Evolutionary conservation across 306 rosid genomes (phyloP), one percentile per base, ranked within the genome.

Genomic region (Dryas octopetala): DNA sequence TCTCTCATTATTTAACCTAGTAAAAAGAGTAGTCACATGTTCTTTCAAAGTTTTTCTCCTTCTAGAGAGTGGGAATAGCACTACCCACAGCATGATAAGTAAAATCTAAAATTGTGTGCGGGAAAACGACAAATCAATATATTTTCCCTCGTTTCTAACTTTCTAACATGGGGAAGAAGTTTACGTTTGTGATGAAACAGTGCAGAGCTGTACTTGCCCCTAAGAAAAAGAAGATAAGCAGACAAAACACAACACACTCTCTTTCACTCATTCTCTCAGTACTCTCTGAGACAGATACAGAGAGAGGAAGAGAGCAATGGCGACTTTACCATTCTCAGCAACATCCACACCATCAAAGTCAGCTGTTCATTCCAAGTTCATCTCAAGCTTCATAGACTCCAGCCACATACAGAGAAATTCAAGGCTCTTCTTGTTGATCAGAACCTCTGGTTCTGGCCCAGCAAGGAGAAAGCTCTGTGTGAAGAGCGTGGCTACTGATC

Each of bases 301-400:
- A 68, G 81, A 23, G 23, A 23, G 23, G 23, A 23, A 23, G 23
- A 60, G 44, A 68, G 84, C 75, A 80, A 91, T 91, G 98, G 91
- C 89, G 17, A 77, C 91, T 79, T 83, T 86, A 75, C 93, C 84
- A 19, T 86, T 90, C 54, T 79, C 96, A 6, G 62, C 84, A 13
- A 81, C 73, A 19, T 80, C 47, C 32, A 82, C 60, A 70, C 73
- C 77, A 43, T 82, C 94, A 15, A 17, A 78, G 65, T 74, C 89
- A 54, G 23, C 61, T 26, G 38, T 47, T 4, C 68, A 60, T 16
- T 62, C 73, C 49, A 62, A 79, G 41, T 76, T 76, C 66, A 76
- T 68, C 67, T 75, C 82, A 65, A 78, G 66, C 79, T 70, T 86
- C 78, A 70, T 17, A 50, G 52, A 79, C 48, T 80, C 79, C 82